These are phyloP conservation scores for Umbilicus rupestris DNA, from an alignment of 164 flowering plant genomes.

Conservation along the genomic window DNA sequence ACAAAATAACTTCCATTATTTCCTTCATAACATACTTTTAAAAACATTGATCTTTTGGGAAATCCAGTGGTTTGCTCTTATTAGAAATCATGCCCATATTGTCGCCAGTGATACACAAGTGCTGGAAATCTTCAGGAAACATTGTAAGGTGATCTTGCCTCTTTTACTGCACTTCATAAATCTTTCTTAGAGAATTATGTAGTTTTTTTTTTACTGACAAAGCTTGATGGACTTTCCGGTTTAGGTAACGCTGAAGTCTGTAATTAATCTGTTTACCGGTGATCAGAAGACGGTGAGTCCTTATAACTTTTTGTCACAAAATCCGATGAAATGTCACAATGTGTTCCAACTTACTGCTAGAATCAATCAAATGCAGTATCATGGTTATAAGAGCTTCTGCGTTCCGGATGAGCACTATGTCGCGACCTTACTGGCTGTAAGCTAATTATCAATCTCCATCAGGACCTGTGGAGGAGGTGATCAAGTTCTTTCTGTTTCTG, in stretches of 20 bases:
- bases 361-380: constrained; percentile 41
- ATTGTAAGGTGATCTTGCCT: constrained; percentile 54
- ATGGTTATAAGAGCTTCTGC: constrained; percentile 77
- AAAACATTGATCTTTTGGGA: not conserved
- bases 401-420: constrained; percentile 95
- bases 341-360: not conserved
- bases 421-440: constrained; percentile 79
- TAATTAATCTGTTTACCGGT: not conserved
- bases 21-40: not conserved
- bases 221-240: not conserved
- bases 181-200: not conserved
- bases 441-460: constrained; percentile 9
- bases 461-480: not conserved
- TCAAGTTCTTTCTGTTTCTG: not conserved
- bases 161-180: too few species aligned
- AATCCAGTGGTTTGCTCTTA: constrained; percentile 72
- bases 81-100: constrained; percentile 61
- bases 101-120: constrained; percentile 56
- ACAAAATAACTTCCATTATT: not conserved
- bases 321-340: not conserved
- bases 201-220: not conserved
- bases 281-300: not conserved
- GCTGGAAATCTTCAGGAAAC: constrained; percentile 52
- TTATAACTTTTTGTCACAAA: not conserved
- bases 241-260: not conserved